Evolutionary conservation across 2,329 filamentous ascomycete genomes (phyloP), one percentile per base, ranked within the genome.

Genomic region (Fusarium armeniacum): DNA sequence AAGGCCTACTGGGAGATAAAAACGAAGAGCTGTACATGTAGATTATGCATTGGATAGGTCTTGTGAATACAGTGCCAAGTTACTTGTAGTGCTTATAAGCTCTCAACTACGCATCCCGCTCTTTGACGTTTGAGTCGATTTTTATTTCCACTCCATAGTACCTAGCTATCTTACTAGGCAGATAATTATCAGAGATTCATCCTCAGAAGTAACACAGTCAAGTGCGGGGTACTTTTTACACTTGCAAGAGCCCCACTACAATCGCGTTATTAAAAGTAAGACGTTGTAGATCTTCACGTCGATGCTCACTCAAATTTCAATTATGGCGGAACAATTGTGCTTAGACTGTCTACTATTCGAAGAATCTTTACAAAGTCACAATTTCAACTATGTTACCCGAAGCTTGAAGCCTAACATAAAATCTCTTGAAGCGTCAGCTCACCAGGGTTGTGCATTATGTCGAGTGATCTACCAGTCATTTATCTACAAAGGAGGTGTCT

Each of bases 401-500:
- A 44, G 7, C 3, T 4, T 54, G 1, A 54, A 54, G 22, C 11
- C 28, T 8, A 45, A 35, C 4, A 11, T 54, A 4, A 15, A 4
- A 16, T 18, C 20, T 20, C 51, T 54, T 7, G 1, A 54, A 5
- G 5, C 16, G 6, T 45, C 51, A n/a, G 28, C 28, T 12, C 12
- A 6, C 2, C 28, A 35, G 20, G 51, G 51, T 3, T 54, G 51
- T 16, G 4, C 28, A n/a, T 28, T 54, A 15, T 54, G 51, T 15
- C 38, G 51, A 16, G 20, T 45, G 8, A 45, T 45, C 38, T 54
- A 45, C 7, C 51, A 54, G 18, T 54, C 51, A 3, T 16, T 18
- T 5, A 13, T 54, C 2, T 54, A 54, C 10, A 22, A n/a, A 9
- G 28, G 32, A 20, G 20, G 28, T 16, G 28, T 45, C 4, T 53